Evolutionary conservation across 2,329 filamentous ascomycete species (phyloP).

Genomic region (Venturia oleaginea): DNA sequence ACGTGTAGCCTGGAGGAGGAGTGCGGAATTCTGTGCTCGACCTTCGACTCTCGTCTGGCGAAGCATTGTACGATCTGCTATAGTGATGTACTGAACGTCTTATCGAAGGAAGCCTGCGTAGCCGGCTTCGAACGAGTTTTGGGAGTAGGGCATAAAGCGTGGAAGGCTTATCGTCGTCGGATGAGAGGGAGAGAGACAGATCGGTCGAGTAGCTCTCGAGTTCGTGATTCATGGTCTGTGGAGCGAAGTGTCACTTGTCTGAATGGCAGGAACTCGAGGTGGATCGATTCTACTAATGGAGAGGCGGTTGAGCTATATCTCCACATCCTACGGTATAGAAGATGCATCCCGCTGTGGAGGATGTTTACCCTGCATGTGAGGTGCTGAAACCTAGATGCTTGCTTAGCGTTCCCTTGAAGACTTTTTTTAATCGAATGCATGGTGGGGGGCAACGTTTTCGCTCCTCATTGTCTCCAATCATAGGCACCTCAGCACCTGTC

Average conservation of each 20-base stretch:
- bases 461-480: background rate
- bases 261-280: background rate
- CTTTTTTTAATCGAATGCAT: background rate
- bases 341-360: background rate
- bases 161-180: conserved; percentile 24
- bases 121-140: conserved; percentile 41
- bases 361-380: conserved; percentile 7
- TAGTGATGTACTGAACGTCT: conserved; percentile 26
- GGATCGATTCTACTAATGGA: too few species aligned
- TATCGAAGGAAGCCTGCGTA: conserved; percentile 44
- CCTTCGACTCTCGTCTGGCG: conserved; percentile 16
- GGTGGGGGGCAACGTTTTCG: background rate
- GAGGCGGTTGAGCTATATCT: background rate
- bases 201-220: conserved; percentile 1
- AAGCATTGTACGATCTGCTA: conserved; percentile 19
- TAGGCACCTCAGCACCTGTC: background rate
- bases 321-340: background rate
- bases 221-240: background rate
- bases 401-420: background rate
- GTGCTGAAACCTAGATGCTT: conserved; percentile 1
- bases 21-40: conserved; percentile 22
- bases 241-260: background rate
- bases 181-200: background rate
- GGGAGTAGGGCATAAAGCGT: conserved; percentile 48
- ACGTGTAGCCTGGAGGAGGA: conserved; percentile 30